A percentile compares a stretch with the other conserved stretches of the same genome.
Conservation (phyloP, 75 land plant species). For the Selaginella moellendorffii region DNA sequence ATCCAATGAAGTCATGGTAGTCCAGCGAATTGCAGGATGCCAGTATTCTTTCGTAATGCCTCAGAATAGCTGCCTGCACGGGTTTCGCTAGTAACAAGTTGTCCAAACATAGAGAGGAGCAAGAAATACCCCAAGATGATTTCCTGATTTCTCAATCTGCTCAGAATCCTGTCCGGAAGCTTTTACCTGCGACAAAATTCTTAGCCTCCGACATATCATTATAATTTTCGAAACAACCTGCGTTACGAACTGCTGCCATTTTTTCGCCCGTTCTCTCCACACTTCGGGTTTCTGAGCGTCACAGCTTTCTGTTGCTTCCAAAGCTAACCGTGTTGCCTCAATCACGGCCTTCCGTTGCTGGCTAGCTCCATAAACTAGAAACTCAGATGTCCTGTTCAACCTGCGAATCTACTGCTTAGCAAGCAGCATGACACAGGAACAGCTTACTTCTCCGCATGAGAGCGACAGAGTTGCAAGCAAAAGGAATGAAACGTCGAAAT, state of each 20-base stretch:
- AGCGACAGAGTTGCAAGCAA: constrained; percentile 80
- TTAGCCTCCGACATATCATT: no score
- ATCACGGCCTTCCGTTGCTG: constrained; percentile 84
- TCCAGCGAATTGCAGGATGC: constrained; percentile 87
- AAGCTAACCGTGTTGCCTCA: constrained; percentile 60
- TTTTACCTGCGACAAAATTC: constrained; percentile 47
- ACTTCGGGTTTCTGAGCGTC: constrained; percentile 7
- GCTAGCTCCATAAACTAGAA: constrained; percentile 73
- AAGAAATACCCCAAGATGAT: constrained; percentile 53
- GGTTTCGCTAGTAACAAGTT: not conserved
- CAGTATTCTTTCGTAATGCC: constrained; percentile 60
- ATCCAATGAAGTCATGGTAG: constrained; percentile 80
- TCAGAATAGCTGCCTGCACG: constrained; percentile 69
- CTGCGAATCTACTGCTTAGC: constrained; percentile 20
- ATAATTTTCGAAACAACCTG: no score
- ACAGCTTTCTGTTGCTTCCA: not conserved
- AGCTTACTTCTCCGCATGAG: constrained; percentile 80
- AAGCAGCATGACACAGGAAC: not conserved
- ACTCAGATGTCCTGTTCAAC: constrained; percentile 69
- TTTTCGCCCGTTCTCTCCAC: constrained; percentile 76
- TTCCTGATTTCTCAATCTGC: constrained; percentile 43
- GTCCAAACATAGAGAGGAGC: not conserved
- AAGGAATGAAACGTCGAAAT: constrained; percentile 93
- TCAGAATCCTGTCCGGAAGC: constrained; percentile 65
- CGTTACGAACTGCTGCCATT: constrained; percentile 84